phyloP scores from a whole-genome alignment of 306 rosid genomes.

The Cicer yamashitae region DNA sequence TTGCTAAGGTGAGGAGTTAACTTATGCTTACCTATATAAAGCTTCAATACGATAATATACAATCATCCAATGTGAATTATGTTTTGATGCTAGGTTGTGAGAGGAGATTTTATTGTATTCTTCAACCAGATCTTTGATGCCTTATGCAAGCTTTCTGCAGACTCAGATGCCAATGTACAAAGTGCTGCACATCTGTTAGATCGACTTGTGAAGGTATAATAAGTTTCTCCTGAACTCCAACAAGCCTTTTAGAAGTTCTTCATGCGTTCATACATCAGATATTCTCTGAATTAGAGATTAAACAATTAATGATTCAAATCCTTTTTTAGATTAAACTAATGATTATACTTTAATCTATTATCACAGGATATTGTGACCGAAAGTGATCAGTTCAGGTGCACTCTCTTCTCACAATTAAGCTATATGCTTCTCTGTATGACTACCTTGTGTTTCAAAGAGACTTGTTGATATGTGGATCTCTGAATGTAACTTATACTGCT shows the following conservation, averaged over 20 bases:
- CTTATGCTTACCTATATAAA: conserved; percentile 35
- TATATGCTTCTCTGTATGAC: conserved; percentile 36
- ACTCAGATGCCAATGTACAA: conserved; percentile 94
- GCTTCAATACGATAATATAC: conserved; percentile 36
- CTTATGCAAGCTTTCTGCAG: conserved; percentile 97
- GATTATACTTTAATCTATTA: conserved; percentile 46
- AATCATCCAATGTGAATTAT: conserved; percentile 45
- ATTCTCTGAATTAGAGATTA: conserved; percentile 18
- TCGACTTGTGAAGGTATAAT: conserved; percentile 87
- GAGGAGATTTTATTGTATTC: conserved; percentile 96
- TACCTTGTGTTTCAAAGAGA: conserved; percentile 24
- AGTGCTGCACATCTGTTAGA: conserved; percentile 98
- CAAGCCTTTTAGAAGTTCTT: conserved; percentile 1
- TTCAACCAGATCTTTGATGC: conserved; percentile 97
- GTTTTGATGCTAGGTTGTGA: conserved; percentile 79
- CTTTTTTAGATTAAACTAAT: conserved; percentile 40
- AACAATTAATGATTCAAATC: conserved; percentile 39
- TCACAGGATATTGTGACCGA: conserved; percentile 98
- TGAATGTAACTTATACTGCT: conserved; percentile 29
- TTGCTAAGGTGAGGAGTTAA: conserved; percentile 81
- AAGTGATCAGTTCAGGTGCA: conserved; percentile 97
- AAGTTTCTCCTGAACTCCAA: conserved; percentile 26
- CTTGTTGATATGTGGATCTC: conserved; percentile 32
- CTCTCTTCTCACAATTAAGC: conserved; percentile 40
- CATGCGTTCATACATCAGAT: not conserved